These are phyloP conservation scores for Helianthus tuberosus DNA, from an alignment of 129 eudicot genomes.

Conservation along the genomic window DNA sequence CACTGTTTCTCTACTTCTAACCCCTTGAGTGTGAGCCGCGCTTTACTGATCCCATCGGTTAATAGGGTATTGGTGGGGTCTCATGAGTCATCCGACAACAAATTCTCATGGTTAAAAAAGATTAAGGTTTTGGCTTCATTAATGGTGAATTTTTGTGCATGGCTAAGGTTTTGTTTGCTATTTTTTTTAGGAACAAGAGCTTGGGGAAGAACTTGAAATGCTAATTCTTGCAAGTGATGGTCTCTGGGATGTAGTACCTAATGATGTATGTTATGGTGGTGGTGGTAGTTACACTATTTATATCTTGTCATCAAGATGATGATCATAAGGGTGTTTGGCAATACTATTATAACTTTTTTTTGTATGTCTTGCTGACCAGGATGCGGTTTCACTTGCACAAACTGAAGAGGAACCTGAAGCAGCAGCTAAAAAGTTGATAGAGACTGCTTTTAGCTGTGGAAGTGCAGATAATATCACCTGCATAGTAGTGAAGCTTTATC, in stretches of 20 bases:
- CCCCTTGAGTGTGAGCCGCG: no score
- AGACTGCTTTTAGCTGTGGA: constrained; percentile 82
- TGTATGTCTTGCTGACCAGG: constrained; percentile 36
- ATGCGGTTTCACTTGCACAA: constrained; percentile 75
- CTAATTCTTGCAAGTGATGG: constrained; percentile 95
- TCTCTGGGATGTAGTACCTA: constrained; percentile 85
- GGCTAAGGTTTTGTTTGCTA: neutral
- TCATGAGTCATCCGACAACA: no score
- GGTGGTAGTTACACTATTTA: no score
- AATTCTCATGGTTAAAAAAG: no score
- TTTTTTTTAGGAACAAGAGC: constrained; percentile 64
- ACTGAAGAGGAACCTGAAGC: constrained; percentile 71
- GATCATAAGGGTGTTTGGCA: neutral
- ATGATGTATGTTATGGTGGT: constrained; percentile 51
- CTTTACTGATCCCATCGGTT: no score
- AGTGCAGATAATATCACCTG: constrained; percentile 88
- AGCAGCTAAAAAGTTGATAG: constrained; percentile 73
- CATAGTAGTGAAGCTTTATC: constrained; percentile 73
- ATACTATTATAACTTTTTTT: neutral
- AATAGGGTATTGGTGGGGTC: no score
- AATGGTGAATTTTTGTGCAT: no score
- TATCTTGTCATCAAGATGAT: neutral
- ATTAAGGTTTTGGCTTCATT: no score
- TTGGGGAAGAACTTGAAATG: constrained; percentile 63
- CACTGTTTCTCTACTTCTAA: neutral